Percentiles rank a stretch among this genome's conserved stretches.
These are phyloP conservation scores for Bacidia gigantensis DNA, from an alignment of 495 filamentous ascomycete genomes.

Conservation along the genomic window DNA sequence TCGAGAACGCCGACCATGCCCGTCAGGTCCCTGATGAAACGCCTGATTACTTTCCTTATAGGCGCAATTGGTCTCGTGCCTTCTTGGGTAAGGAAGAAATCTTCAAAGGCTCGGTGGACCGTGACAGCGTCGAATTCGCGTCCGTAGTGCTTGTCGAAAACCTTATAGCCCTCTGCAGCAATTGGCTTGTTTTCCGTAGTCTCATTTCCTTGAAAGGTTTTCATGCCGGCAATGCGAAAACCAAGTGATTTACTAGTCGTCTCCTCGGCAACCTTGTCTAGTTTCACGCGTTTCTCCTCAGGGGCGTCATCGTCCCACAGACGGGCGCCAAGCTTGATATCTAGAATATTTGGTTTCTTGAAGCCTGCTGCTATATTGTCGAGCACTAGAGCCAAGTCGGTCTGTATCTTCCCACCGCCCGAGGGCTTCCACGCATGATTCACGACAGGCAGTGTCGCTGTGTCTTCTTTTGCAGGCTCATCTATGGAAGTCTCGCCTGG, in stretches of 20 bases:
- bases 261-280: constrained; percentile 63
- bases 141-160: constrained; percentile 84
- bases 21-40: constrained; percentile 53
- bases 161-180: constrained; percentile 45
- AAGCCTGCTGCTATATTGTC: constrained; percentile 78
- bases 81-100: constrained; percentile 55
- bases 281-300: constrained; percentile 56
- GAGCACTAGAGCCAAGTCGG: constrained; percentile 67
- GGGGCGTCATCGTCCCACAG: constrained; percentile 79
- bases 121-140: constrained; percentile 56
- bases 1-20: constrained; percentile 52
- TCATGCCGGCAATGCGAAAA: constrained; percentile 89
- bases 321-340: constrained; percentile 77
- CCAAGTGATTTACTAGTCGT: constrained; percentile 74
- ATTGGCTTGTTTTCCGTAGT: constrained; percentile 25
- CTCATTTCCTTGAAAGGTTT: constrained; percentile 59
- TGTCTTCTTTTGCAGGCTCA: constrained; percentile 3
- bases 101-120: constrained; percentile 58
- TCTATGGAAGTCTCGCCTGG: constrained; percentile 5
- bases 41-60: constrained; percentile 31
- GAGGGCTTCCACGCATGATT: constrained; percentile 35
- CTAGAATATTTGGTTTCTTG: constrained; percentile 78
- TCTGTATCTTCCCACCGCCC: constrained; percentile 46
- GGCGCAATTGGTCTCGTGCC: constrained; percentile 40
- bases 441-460: constrained; percentile 11